Evolutionary conservation across 2,329 filamentous ascomycete genomes (phyloP), one percentile per base, ranked within the genome.

Genomic region (Exophiala phaeomuriformis): DNA sequence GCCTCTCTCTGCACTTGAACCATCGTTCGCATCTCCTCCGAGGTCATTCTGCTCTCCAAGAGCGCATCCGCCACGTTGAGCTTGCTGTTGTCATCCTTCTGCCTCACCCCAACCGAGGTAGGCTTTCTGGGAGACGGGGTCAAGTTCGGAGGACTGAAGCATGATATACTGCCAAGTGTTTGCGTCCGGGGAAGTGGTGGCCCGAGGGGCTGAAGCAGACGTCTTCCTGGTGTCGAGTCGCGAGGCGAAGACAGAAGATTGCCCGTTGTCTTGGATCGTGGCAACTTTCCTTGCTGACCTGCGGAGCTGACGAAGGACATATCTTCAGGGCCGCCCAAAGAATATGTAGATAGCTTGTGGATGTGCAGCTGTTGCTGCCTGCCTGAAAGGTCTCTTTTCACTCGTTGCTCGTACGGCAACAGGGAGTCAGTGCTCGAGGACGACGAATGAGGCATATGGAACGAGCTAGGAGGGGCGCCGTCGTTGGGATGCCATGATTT

Each of bases 131-230:
- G 53, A 31, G 58, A 59, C 27, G 56, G 54, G 9, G 58, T 55
- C 35, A 47, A 29, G 3, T 5, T 44, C 12, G 44, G 10, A 2
- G 45, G 30, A 19, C 37, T 43, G 19, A 61, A 61, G 49, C 59
- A 60, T 33, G 59, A 51, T n/a, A 60, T 56, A 30, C 50, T 60
- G 37, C 55, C 55, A 9, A 58, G 35, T 12, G 59, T 60, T 30
- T 60, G 57, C 12, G 56, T 61, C 31, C 52, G 49, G 8, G 55
- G 58, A 9, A 61, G n/a, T 28, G 57, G 59, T 31, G 59, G 59
- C 2, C 46, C 52, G 10, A 61, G 44, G n/a, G 59, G 59, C 33
- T 56, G 49, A 8, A 61, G 49, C n/a, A 61, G 41, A 10, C 51
- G 58, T 50, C 55, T 52, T 35, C 51, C 43, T 3, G 59, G 55